A percentile compares a stretch with the other conserved stretches of the same genome.
phyloP scores from a whole-genome alignment of 805 yeast species.

The Saturnispora halmiae region DNA sequence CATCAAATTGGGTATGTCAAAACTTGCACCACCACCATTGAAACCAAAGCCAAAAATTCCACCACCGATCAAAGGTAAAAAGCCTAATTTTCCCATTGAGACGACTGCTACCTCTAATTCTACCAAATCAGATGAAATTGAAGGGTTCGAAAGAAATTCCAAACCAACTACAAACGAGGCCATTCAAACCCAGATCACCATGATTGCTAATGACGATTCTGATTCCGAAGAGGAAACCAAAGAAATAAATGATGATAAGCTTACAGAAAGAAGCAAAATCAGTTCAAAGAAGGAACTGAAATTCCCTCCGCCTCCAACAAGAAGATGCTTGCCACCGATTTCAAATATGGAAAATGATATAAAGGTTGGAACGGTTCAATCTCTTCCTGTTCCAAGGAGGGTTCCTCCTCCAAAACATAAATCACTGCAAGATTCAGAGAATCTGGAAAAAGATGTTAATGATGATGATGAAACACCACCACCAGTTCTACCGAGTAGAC shows the following conservation, averaged over 20 bases:
- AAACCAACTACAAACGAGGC: neutral
- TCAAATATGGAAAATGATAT: conserved; percentile 1
- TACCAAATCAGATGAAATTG: too few relatives aligned
- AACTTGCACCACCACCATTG: conserved; percentile 24
- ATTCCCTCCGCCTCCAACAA: conserved; percentile 3
- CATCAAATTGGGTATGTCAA: conserved; percentile 12
- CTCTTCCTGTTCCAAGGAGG: conserved; percentile 2
- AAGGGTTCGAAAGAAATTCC: too few relatives aligned
- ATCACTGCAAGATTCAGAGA: neutral
- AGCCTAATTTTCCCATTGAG: conserved; percentile 14
- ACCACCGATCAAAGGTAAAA: conserved; percentile 22
- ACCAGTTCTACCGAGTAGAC: neutral
- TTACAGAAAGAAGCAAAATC: neutral
- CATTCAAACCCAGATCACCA: conserved; percentile 9
- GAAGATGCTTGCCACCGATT: conserved; percentile 9
- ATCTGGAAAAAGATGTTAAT: neutral
- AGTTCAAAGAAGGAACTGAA: neutral
- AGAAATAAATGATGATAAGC: neutral
- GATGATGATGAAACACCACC: neutral
- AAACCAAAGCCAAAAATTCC: conserved; percentile 29
- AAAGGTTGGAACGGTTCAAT: too few relatives aligned
- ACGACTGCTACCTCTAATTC: neutral
- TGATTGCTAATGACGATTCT: conserved; percentile 2
- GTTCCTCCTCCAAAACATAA: conserved; percentile 3
- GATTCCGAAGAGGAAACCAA: conserved; percentile 6